Percentiles rank a stretch among this genome's conserved stretches.
These are phyloP conservation scores for Metschnikowia chrysomelidarum DNA, from an alignment of 805 yeast genomes.

Conservation along the genomic window DNA sequence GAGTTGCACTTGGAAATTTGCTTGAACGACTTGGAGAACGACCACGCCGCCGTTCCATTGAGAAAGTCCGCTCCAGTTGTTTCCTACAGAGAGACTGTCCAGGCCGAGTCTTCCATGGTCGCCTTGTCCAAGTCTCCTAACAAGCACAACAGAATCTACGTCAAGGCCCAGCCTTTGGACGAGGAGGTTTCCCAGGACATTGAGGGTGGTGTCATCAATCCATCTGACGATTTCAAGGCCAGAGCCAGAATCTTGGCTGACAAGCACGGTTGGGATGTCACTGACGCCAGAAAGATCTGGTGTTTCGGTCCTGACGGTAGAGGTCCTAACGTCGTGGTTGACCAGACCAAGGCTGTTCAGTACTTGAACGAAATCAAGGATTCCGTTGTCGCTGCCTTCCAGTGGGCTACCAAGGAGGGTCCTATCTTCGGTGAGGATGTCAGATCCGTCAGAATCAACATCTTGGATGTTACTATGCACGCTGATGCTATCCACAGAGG, in stretches of 20 bases:
- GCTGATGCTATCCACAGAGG: constrained; percentile 99
- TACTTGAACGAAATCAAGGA: constrained; percentile 99
- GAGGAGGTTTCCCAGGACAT: constrained; percentile 93
- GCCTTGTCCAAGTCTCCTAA: constrained; percentile 99
- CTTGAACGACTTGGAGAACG: constrained; percentile 91
- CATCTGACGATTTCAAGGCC: constrained; percentile 97
- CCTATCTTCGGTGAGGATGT: constrained; percentile 95
- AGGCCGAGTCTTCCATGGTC: constrained; percentile 87
- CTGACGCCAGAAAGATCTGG: constrained; percentile 99
- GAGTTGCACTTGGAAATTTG: constrained; percentile 99
- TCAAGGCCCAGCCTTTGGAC: constrained; percentile 93
- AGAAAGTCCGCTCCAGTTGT: constrained; percentile 98
- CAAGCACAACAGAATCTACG: constrained; percentile 99
- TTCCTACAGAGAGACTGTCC: constrained; percentile 98
- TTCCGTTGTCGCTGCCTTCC: constrained; percentile 99
- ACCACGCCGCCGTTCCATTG: constrained; percentile 99
- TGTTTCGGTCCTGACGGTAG: constrained; percentile 99
- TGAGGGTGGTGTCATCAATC: constrained; percentile 86
- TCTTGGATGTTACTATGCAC: constrained; percentile 97
- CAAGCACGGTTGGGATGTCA: constrained; percentile 98
- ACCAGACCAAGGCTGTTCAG: constrained; percentile 99
- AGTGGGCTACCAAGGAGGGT: constrained; percentile 99
- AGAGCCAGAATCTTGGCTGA: constrained; percentile 99
- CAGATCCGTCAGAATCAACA: constrained; percentile 97
- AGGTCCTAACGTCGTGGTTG: constrained; percentile 98